A percentile compares a stretch with the other conserved stretches of the same genome.
These are phyloP conservation scores for Calonectria leucothoes DNA, from an alignment of 2,329 filamentous ascomycete genomes.

Conservation along the genomic window DNA sequence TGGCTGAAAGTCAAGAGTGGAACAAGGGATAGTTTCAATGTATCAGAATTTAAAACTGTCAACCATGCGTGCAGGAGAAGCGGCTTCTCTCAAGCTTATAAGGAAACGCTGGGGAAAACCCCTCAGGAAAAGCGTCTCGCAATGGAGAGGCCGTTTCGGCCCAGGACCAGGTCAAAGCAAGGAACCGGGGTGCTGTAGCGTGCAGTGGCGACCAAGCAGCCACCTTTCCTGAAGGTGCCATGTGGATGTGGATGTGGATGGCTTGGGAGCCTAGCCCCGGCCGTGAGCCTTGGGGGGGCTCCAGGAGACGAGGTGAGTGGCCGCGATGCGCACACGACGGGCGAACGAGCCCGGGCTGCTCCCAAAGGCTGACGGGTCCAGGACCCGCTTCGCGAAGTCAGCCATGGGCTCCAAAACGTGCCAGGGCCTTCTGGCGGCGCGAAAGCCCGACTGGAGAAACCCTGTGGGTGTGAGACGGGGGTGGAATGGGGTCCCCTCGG, in stretches of 20 bases:
- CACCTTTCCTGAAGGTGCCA: slow-evolving; percentile 16
- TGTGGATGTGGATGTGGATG: slow-evolving; percentile 17
- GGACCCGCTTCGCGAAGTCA: slow-evolving; percentile 39
- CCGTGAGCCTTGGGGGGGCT: slow-evolving; percentile 29
- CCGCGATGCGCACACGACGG: slow-evolving; percentile 28
- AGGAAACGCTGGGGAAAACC: slow-evolving; percentile 38
- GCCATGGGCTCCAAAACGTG: slow-evolving; percentile 19
- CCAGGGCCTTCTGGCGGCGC: not conserved
- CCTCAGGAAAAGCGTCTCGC: slow-evolving; percentile 33
- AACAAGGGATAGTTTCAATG: slow-evolving; percentile 6
- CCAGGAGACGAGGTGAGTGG: slow-evolving; percentile 23
- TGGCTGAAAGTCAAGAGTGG: not conserved
- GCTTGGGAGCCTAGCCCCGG: slow-evolving; percentile 33
- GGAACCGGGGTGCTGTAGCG: slow-evolving; percentile 14
- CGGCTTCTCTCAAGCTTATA: slow-evolving; percentile 16
- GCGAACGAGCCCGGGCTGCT: slow-evolving; percentile 37
- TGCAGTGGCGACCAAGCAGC: slow-evolving; percentile 23
- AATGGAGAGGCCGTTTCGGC: slow-evolving; percentile 34
- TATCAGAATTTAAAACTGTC: not conserved
- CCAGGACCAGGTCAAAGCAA: slow-evolving; percentile 29
- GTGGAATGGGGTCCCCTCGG: not conserved
- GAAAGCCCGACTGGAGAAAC: slow-evolving; percentile 40
- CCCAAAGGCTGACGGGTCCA: slow-evolving; percentile 29
- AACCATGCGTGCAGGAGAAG: slow-evolving; percentile 6
- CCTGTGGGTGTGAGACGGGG: slow-evolving; percentile 19